Conservation (phyloP, 2,329 filamentous ascomycete species). For the Dendrostoma leiphaemia region DNA sequence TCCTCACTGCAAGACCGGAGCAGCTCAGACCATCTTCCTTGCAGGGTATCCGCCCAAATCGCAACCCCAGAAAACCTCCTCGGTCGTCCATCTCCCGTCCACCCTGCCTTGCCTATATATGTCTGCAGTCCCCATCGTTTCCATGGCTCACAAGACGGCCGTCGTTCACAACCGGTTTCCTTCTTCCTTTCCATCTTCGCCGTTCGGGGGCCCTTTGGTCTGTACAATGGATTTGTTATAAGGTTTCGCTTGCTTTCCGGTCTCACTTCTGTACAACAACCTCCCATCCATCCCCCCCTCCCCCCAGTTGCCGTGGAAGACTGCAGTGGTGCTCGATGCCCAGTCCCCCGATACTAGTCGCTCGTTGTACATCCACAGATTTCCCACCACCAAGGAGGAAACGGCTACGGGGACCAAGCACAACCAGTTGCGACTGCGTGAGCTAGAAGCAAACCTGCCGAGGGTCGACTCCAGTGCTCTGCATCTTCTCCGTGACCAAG, state of each 20-base stretch:
- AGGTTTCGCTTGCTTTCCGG: constrained; percentile 21
- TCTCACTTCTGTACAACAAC: constrained; percentile 23
- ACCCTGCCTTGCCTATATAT: constrained; percentile 44
- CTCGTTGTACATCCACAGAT: constrained; percentile 17
- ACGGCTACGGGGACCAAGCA: constrained; percentile 4
- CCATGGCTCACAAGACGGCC: constrained; percentile 24
- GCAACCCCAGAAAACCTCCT: constrained; percentile 20
- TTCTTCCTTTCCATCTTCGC: constrained; percentile 14
- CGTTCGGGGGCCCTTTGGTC: constrained; percentile 32
- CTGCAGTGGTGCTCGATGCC: constrained; percentile 18
- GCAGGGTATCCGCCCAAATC: constrained; percentile 15
- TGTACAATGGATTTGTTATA: constrained; percentile 39
- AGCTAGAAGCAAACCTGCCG: neutral
- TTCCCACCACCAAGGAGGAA: constrained; percentile 15
- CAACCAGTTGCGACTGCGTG: constrained; percentile 7
- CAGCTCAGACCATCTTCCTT: constrained; percentile 19
- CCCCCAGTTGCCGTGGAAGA: constrained; percentile 10
- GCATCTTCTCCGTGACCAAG: neutral
- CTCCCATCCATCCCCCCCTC: no score
- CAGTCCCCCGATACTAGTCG: constrained; percentile 17
- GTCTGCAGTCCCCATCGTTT: constrained; percentile 38
- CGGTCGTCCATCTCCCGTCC: constrained; percentile 20
- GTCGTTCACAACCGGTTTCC: constrained; percentile 13
- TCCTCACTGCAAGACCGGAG: constrained; percentile 19
- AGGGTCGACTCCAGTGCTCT: neutral